Base-by-base conservation (phyloP, 495 filamentous ascomycete species). In the Daldinia decipiens region DNA sequence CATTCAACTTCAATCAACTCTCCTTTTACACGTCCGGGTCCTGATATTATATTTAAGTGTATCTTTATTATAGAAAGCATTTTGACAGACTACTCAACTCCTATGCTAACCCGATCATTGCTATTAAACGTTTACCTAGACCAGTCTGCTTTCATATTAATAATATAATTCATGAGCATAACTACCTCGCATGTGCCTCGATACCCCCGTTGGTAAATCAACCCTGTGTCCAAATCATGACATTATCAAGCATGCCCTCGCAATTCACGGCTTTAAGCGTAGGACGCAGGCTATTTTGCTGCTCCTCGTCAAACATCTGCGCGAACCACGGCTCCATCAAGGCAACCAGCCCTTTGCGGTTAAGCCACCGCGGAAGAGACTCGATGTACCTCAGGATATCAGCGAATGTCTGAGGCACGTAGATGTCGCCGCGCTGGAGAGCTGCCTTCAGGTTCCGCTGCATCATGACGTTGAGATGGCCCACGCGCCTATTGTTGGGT, bases 231-330 rank as follows among this genome's bases (percentile, higher is more conserved):
- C 77, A 84, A 13, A 74, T 78, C 19, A 78, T 72, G n/a, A 72
- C 32, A 36, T 58, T n/a, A 13, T 68, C 50, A 5, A 72, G 21
- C 4, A 45, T 79, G 11, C 83, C 77, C 82, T 76, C 80, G 40
- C 82, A 86, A 4, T 78, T 77, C 11, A 79, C 79, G 27, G 71
- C 70, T 4, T 71, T 79, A 0, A 77, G 80, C 9, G 83, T 76
- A 72, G 82, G 83, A 58, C 81, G 80, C 13, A 86, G 80, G 60
- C 61, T 65, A 21, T 52, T 56, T 27, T 60, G 63, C 2, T 29
- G 47, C 26, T 64, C 53, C 50, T 70, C 65, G 32, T 72, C 71
- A 8, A 68, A 43, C 34, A 76, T 47, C 53, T 36, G 66, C 65
- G 50, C 74, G 53, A 54, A 82, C 76, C 58, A 74, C 55, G 66